These are phyloP conservation scores for Streptanthus diversifolius DNA, from an alignment of 345 rosid genomes.

Conservation along the genomic window DNA sequence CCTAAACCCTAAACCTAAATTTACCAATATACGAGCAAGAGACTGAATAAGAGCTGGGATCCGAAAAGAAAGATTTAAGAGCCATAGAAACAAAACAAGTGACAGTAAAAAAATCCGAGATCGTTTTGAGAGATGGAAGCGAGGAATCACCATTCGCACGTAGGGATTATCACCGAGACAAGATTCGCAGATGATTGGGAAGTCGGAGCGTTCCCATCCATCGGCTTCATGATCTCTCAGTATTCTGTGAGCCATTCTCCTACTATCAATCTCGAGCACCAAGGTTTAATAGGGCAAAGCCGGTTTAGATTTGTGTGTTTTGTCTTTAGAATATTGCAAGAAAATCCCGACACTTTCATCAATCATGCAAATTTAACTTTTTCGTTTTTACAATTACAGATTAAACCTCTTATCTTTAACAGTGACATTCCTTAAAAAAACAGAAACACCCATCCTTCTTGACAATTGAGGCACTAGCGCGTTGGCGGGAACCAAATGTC, in stretches of 20 bases:
- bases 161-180: conserved; percentile 97
- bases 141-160: conserved; percentile 68
- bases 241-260: conserved; percentile 74
- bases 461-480: not conserved
- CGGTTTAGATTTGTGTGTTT: not conserved
- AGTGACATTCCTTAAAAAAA: no score
- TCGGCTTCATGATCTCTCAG: conserved; percentile 86
- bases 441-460: not conserved
- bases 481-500: conserved; percentile 21
- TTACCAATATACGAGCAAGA: not conserved
- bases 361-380: not conserved
- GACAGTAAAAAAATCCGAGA: not conserved
- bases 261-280: not conserved
- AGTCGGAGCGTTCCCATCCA: conserved; percentile 94
- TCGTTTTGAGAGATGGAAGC: not conserved
- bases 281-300: not conserved
- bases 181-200: conserved; percentile 94
- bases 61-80: not conserved
- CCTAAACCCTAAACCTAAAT: not conserved
- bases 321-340: not conserved
- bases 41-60: not conserved
- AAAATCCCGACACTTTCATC: not conserved
- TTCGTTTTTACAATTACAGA: not conserved
- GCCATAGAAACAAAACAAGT: not conserved
- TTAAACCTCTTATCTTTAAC: not conserved